Evolutionary conservation across 139 green algal genomes (phyloP), one percentile per base, ranked within the genome.

Genomic region (Medakamo hakoo): DNA sequence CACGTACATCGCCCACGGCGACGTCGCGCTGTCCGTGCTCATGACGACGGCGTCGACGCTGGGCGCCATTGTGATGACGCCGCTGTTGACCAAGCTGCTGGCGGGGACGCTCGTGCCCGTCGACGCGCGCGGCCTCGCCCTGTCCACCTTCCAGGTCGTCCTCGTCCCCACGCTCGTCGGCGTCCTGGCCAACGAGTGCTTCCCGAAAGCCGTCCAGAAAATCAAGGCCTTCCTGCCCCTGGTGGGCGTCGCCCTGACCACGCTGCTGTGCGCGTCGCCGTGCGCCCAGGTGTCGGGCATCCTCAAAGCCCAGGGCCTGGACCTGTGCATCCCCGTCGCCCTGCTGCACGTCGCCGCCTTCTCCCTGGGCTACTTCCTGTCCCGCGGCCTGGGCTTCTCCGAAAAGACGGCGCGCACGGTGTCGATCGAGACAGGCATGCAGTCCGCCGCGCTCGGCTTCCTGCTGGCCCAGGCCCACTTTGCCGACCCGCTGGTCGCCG

Each of bases 11-110:
- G 84, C 84, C 2, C 59, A 80, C 32, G 87, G 86, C n/a, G 80
- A 94, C 66, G 86, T 93, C 5, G 82, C 87, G 21, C 70, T 94
- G 49, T 93, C 85, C 14, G 84, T 93, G 58, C 69, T 91, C 24
- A 93, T 93, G 86, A 93, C 86, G 4, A 86, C 84, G 26, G 78
- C 73, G 0, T 81, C 79, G 32, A 94, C 87, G 0, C 52, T 93
- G 26, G 78, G 79, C 18, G 83, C 84, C 60, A 83, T 91, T 58
- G 49, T 89, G 30, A 90, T 94, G 84, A 94, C 87, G 4, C 87
- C 87, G 2, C 63, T 88, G 3, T 79, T 94, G 27, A 84, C 78
- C 30, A 83, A 82, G 32, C 4, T 79, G 4, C 67, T 92, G 24
- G 75, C 82, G 14, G 87, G 87, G 24, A 73, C 78, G 3, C 67